A percentile compares a stretch with the other conserved stretches of the same genome.
These are phyloP conservation scores for Peterozyma xylosa DNA, from an alignment of 805 yeast species.

Conservation along the genomic window DNA sequence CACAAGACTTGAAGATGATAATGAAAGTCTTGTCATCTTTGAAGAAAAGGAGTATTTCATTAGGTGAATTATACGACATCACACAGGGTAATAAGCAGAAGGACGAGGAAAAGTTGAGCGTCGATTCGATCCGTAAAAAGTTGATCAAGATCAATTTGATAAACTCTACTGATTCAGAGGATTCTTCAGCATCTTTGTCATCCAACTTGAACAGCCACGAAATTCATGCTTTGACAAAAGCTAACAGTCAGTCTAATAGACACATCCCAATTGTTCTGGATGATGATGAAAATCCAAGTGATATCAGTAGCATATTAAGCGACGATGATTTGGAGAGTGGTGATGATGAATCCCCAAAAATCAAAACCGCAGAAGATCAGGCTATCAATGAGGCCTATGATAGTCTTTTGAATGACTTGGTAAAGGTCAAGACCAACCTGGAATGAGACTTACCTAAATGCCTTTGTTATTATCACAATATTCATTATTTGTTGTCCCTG, in stretches of 20 bases:
- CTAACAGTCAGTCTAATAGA: neutral
- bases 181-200: neutral
- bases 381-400: conserved; percentile 15
- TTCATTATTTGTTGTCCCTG: no score
- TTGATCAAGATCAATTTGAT: neutral
- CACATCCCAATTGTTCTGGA: neutral
- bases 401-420: conserved; percentile 16
- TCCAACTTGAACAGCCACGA: neutral
- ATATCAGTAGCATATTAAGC: neutral
- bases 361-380: neutral
- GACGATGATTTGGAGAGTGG: neutral
- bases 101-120: neutral
- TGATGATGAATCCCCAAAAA: neutral
- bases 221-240: neutral
- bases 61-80: conserved; percentile 23
- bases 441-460: no score
- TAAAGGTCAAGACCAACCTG: conserved; percentile 8
- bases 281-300: neutral
- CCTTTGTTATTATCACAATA: no score
- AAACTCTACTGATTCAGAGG: neutral
- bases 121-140: conserved; percentile 3
- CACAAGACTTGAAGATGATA: conserved; percentile 28
- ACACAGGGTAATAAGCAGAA: neutral
- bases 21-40: conserved; percentile 28
- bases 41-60: conserved; percentile 30